A percentile compares a stretch with the other conserved stretches of the same genome.
These are phyloP conservation scores for Neonectria faginata DNA, from an alignment of 2,329 filamentous ascomycete genomes.

Conservation along the genomic window DNA sequence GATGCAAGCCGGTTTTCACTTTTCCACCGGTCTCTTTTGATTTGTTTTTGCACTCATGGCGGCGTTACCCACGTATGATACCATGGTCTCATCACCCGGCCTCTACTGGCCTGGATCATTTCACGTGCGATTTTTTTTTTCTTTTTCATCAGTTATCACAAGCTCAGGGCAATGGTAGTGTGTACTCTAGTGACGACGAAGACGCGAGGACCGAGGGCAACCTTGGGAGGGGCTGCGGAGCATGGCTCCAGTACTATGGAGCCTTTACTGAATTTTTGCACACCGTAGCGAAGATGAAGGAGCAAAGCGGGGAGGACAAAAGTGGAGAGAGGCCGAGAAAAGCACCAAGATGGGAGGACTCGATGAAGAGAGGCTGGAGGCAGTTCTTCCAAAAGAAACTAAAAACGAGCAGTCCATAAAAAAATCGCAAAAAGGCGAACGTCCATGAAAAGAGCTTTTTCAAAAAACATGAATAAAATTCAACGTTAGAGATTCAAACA, in stretches of 20 bases:
- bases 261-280: constrained; percentile 31
- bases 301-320: constrained; percentile 35
- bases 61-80: constrained; percentile 46
- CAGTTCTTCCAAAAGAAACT: constrained; percentile 25
- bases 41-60: constrained; percentile 41
- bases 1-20: constrained; percentile 23
- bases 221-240: constrained; percentile 34
- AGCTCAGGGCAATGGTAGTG: constrained; percentile 41
- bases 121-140: constrained; percentile 29
- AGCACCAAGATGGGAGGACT: constrained; percentile 2
- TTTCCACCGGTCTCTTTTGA: constrained; percentile 20
- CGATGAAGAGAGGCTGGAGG: constrained; percentile 22
- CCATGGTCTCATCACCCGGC: constrained; percentile 45
- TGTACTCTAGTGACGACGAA: constrained; percentile 46
- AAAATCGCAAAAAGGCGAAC: constrained; percentile 45
- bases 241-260: constrained; percentile 16
- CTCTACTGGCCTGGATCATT: constrained; percentile 30
- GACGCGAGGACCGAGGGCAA: constrained; percentile 41
- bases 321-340: constrained; percentile 38
- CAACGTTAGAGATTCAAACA: constrained; percentile 26
- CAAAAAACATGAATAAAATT: constrained; percentile 48
- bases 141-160: constrained; percentile 34
- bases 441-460: constrained; percentile 37
- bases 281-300: constrained; percentile 4
- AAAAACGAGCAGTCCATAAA: constrained; percentile 38